phyloP scores from a whole-genome alignment of 371 early-diverging fungal genomes.

The Lichtheimia corymbifera region DNA sequence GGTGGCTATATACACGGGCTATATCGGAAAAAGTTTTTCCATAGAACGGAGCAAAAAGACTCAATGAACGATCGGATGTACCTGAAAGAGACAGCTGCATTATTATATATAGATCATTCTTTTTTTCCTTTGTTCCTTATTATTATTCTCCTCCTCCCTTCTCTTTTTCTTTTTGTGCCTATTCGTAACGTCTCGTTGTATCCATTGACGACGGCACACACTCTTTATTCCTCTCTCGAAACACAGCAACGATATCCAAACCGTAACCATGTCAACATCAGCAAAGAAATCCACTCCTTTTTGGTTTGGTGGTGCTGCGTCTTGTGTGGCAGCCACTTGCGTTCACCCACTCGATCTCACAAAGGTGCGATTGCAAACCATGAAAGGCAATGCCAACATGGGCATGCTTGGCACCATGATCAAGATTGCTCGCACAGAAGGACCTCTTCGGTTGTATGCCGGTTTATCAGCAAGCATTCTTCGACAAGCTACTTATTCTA shows the following conservation, averaged over 20 bases:
- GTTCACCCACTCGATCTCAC: conserved; percentile 87
- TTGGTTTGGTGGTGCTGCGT: conserved; percentile 65
- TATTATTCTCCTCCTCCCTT: neutral
- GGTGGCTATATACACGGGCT: too few relatives aligned
- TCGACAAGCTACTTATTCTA: conserved; percentile 70
- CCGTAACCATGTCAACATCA: neutral
- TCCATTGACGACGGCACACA: too few relatives aligned
- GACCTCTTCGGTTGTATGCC: conserved; percentile 50
- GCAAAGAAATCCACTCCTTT: conserved; percentile 35
- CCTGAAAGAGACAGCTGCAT: too few relatives aligned
- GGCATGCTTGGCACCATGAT: conserved; percentile 45
- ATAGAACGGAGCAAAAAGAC: too few relatives aligned
- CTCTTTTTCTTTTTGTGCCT: neutral
- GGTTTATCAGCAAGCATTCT: conserved; percentile 66
- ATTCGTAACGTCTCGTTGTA: neutral
- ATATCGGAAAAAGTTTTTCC: too few relatives aligned
- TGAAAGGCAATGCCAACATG: conserved; percentile 23
- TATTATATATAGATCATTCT: neutral
- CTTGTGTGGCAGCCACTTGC: conserved; percentile 60
- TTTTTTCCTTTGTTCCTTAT: neutral
- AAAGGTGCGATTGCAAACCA: conserved; percentile 84
- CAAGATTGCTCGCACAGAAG: conserved; percentile 35
- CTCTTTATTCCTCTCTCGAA: neutral
- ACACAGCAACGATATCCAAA: neutral
- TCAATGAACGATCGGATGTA: too few relatives aligned